Base-by-base conservation (phyloP, 208 protist genomes). In the Acanthamoeba sp. region DNA sequence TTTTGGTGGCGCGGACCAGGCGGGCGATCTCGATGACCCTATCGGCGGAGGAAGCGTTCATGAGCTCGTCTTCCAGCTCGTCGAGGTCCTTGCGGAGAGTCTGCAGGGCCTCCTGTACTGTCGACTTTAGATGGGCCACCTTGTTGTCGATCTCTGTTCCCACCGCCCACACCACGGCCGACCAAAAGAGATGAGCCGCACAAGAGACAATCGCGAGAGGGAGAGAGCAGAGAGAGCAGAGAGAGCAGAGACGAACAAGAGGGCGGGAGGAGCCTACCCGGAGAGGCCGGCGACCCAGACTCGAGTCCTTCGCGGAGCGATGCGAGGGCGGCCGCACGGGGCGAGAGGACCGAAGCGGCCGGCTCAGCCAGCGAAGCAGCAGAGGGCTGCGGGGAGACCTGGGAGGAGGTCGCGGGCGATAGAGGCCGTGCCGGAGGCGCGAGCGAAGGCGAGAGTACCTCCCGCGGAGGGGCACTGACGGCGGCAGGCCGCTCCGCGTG, bases 81-180 rank as follows among this genome's bases (percentile, higher is more conserved):
- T 85, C 76, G 22, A 85, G 45, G 76, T 85, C 76, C 48, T 59
- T 85, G 27, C 76, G 38, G 18, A 85, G 45, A 0, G 45, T 85
- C 29, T 85, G 76, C 38, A 85, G 76, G 4, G 76, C 76, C 32
- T 85, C 76, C 48, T 85, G 76, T 0, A 85, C 76, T 27, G 76
- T 85, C 32, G 76, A 40, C 45, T 85, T 85, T 27, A 85, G 32
- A 45, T 85, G 76, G n/a, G 76, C 76, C 45, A 85, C 76, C 48
- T 59, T 85, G n/a, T 59, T 85, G 38, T 85, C 76, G 76, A 85
- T 85, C 45, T 85, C 76, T 85, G 76, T 9, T n/a, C 9, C 7
- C 10, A 12, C 18, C 40, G 12, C 18, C 36, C 0, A 76, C 64
- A 42, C 29, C 69, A 45, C 32, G 7, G 34, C 69, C 1, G 18